Base-by-base conservation (phyloP, 768 basidiomycete species). In the Tephrocybe sp. region DNA sequence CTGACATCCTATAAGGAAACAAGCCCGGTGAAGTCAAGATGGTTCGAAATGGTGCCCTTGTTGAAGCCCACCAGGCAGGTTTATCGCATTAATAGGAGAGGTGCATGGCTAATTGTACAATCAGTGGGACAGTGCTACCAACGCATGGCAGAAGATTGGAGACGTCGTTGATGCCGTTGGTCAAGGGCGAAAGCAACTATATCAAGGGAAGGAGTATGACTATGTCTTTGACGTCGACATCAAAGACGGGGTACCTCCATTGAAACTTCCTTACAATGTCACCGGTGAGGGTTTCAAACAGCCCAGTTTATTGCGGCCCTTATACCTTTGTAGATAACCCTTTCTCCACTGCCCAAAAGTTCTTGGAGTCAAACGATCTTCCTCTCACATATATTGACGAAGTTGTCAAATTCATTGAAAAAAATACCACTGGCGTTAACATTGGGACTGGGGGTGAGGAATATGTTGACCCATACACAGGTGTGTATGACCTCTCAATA, bases 181-280 rank as follows among this genome's bases (percentile, higher is more conserved):
- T 19, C 83, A 86, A 29, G 82, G 83, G n/a, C 78, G 92, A 49
- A 94, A 91, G 67, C 91, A 94, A 67, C 76, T 97, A n/a, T 87
- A 88, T 61, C 68, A 93, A 58, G 97, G 97, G 15, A 86, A 86
- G 62, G 95, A 98, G 69, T 99, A 94, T 62, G 97, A 99, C 69
- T 97, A 97, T 61, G 95, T 99, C n/a, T 97, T 98, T 61, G 94
- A 97, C 61, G 94, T 99, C 29, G 97, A 98, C 61, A 86, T 97
- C 22, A 79, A 91, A 61, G 95, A 97, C 52, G 94, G 94, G 2
- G 83, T 82, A 13, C 94, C 95, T 10, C 86, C 94, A 6, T 73
- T 98, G 55, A 98, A 97, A 62, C 76, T 99, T 18, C 95, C 95
- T 0, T 98, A 91, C 66, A 97, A 98, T 64, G 83, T 80, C 21